phyloP scores from a whole-genome alignment of 2,329 filamentous ascomycete genomes.

The Colletotrichum tropicicola region DNA sequence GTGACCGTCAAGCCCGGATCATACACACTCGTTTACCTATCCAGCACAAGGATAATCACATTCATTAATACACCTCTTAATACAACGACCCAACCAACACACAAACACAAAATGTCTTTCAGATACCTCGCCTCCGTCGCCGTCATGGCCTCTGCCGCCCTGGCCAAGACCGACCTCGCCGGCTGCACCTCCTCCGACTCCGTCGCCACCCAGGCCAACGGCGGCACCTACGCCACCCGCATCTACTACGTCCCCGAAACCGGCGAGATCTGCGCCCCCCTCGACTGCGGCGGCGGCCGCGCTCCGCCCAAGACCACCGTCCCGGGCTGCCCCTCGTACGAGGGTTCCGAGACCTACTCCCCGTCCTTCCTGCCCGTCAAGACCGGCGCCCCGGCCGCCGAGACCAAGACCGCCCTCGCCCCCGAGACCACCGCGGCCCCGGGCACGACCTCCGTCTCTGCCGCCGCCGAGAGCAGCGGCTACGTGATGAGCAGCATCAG shows the following conservation, averaged over 20 bases:
- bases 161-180: conserved; percentile 54
- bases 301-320: conserved; percentile 71
- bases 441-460: neutral
- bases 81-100: neutral
- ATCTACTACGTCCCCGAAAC: conserved; percentile 70
- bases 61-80: neutral
- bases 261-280: conserved; percentile 70
- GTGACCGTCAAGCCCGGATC: neutral
- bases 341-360: conserved; percentile 63
- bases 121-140: conserved; percentile 32
- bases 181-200: conserved; percentile 54
- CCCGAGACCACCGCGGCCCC: neutral
- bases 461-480: neutral
- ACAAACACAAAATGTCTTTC: conserved; percentile 25
- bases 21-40: neutral
- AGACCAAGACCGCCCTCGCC: neutral
- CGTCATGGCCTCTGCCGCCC: conserved; percentile 40
- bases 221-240: conserved; percentile 50
- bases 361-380: conserved; percentile 55
- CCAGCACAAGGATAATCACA: neutral
- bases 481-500: neutral
- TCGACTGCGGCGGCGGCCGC: conserved; percentile 74
- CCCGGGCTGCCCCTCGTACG: conserved; percentile 67
- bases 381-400: conserved; percentile 30
- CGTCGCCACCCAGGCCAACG: conserved; percentile 29